phyloP scores from a whole-genome alignment of 371 early-diverging fungal genomes.

The Mucor lusitanicus region DNA sequence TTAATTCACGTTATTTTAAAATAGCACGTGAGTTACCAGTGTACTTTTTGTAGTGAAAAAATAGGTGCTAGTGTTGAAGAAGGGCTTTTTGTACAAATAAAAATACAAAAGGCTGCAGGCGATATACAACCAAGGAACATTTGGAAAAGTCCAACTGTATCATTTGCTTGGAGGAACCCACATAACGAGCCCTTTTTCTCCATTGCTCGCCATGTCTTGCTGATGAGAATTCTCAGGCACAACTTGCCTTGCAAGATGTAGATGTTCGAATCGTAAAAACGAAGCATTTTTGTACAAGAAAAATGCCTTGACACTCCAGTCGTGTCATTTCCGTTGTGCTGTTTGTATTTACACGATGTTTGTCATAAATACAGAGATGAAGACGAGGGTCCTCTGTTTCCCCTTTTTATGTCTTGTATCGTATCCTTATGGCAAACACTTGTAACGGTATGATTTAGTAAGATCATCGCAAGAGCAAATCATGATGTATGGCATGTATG shows the following conservation, averaged over 20 bases:
- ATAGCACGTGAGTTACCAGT: constrained; percentile 1
- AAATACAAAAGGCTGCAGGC: not conserved
- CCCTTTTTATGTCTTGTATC: not conserved
- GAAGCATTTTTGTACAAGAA: not conserved
- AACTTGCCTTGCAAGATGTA: not conserved
- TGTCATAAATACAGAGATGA: not conserved
- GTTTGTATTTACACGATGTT: not conserved
- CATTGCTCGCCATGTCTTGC: not conserved
- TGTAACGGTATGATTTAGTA: not conserved
- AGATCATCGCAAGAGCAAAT: not conserved
- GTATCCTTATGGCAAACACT: not conserved
- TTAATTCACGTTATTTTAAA: not conserved
- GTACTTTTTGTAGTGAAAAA: not conserved
- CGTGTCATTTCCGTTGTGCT: not conserved
- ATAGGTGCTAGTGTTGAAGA: not conserved
- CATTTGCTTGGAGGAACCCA: not conserved
- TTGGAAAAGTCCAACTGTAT: not conserved
- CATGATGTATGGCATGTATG: not conserved
- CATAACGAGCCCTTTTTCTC: not conserved
- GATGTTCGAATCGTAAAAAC: not conserved
- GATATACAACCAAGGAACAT: not conserved
- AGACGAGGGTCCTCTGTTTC: not conserved
- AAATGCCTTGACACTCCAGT: not conserved
- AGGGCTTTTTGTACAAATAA: not conserved
- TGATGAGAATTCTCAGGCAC: not conserved